Evolutionary conservation across 371 early-diverging fungal species (phyloP).

Genomic region (Chytridium lagenaria): DNA sequence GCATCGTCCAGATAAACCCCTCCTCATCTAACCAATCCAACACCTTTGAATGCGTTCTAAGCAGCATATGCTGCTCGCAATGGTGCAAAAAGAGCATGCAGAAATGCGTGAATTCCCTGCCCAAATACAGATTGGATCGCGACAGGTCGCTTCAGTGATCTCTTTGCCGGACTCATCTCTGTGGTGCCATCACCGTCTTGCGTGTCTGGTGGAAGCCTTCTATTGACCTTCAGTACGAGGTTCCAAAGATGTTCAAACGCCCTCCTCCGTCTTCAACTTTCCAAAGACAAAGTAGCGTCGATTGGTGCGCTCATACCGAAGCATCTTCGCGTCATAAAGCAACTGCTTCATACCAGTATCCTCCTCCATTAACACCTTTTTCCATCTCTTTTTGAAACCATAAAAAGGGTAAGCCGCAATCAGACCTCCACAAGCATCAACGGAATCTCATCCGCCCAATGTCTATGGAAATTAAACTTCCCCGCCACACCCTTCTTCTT

Average conservation of each 20-base stretch:
- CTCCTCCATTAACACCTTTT: no score
- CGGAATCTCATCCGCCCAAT: constrained; percentile 8
- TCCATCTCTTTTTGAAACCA: background rate
- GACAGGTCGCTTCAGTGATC: background rate
- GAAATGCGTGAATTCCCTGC: background rate
- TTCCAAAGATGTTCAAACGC: background rate
- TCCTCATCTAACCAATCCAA: constrained; percentile 10
- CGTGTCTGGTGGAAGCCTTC: background rate
- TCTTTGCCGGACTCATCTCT: no score
- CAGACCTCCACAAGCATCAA: background rate
- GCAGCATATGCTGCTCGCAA: background rate
- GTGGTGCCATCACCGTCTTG: background rate
- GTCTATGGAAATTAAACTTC: background rate
- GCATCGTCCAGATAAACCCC: no score
- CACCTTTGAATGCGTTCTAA: background rate
- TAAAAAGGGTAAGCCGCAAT: background rate
- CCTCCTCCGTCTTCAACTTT: background rate
- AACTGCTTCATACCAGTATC: background rate
- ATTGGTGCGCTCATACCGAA: background rate
- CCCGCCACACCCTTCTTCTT: background rate
- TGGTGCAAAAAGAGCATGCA: background rate
- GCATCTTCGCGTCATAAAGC: background rate
- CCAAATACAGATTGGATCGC: background rate
- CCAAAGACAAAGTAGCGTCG: background rate
- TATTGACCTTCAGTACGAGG: background rate